Base-by-base conservation (phyloP, 805 yeast species). In the Spathaspora sp. region DNA sequence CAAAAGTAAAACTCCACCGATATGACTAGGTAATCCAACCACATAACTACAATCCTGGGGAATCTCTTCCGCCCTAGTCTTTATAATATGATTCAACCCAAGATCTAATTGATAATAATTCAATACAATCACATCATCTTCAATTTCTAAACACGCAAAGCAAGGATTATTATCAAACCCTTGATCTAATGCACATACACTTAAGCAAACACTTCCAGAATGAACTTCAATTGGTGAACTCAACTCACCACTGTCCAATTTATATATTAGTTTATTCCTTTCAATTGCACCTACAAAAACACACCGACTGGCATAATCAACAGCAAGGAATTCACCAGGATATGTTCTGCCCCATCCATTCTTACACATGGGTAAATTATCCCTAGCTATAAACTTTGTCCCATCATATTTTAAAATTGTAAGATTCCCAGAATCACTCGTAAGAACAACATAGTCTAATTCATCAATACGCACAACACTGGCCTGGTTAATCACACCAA, bases 81-180 rank as follows among this genome's bases (percentile, higher is more conserved):
- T 79, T 1, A 87, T 75, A 1, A 92, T 79, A 62, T 86, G 87
- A 61, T 92, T 92, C 46, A 93, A 70, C 0, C 97, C 97, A 42
- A 89, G 76, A 64, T 94, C 97, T 23, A 92, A 69, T 60, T 89
- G 93, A 68, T 93, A 93, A 63, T 81, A 87, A 3, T 81, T 78
- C 49, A 93, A 70, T 28, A 61, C 57, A 47, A 66, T 47, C 2
- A 19, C 46, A 23, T 61, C 61, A 18, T 59, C 62, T 49, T 81
- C 86, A 7, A 80, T 68, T 61, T 93, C 98, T 7, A 94, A 67
- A 0, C 92, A 78, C 0, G 90, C 96, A 77, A 92, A 93, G 9
- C 82, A 63, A 0, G 98, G 98, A 60, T 90, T 91, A 17, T 87
- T 94, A 64, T 77, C 86, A 0, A 86, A 23, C 26, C 26, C 88